These are phyloP conservation scores for Cryptosporidium parvum DNA, from an alignment of 169 alveolate species.

Conservation along the genomic window DNA sequence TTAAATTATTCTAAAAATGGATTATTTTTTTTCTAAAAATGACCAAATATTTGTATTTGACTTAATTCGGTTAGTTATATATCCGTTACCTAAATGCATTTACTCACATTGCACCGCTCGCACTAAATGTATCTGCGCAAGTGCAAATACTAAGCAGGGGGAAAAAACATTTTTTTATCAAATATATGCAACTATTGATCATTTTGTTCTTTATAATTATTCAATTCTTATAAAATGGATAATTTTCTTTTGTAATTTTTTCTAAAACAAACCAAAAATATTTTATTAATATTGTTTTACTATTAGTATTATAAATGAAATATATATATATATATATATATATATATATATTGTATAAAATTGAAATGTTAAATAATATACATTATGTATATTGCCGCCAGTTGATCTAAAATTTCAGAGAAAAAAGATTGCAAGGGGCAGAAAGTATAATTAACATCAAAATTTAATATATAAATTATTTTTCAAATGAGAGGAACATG, in stretches of 20 bases:
- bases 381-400: slow-evolving; percentile 42
- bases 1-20: neutral
- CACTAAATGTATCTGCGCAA: slow-evolving; percentile 10
- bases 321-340: neutral
- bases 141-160: neutral
- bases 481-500: slow-evolving; percentile 48
- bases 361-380: neutral
- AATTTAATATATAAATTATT: neutral
- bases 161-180: neutral
- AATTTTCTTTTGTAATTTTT: neutral
- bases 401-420: slow-evolving; percentile 46
- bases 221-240: neutral
- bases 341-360: neutral
- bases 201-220: neutral
- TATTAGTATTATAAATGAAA: neutral
- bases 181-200: neutral
- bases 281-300: neutral
- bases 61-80: neutral
- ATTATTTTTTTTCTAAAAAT: neutral
- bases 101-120: slow-evolving; percentile 72
- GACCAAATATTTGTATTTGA: neutral
- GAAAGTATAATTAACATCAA: too few relatives aligned
- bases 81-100: slow-evolving; percentile 12
- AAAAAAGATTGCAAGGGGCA: neutral
- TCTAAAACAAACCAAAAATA: neutral